Conservation (phyloP, 345 rosid genomes). For the Odontarrhena argentea region DNA sequence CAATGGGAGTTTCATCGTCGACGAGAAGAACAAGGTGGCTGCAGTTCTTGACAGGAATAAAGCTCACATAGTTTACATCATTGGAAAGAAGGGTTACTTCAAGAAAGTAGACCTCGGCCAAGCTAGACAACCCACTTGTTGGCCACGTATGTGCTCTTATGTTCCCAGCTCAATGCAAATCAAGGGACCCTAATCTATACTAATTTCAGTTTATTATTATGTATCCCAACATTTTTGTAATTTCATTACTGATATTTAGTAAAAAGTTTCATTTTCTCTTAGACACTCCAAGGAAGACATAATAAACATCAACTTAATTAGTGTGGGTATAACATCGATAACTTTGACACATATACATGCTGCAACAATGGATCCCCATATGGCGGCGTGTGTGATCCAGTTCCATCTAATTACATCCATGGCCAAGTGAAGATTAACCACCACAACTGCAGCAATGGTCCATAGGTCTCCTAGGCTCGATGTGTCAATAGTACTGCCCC, state of each 20-base stretch:
- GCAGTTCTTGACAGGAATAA: background rate
- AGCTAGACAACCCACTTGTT: background rate
- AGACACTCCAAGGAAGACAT: constrained; percentile 15
- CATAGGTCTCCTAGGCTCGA: constrained; percentile 92
- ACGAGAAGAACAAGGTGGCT: background rate
- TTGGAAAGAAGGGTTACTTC: background rate
- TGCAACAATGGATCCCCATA: constrained; percentile 95
- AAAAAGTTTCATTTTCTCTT: background rate
- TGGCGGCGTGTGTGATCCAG: constrained; percentile 83
- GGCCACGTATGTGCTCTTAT: background rate
- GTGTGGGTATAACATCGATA: constrained; percentile 68
- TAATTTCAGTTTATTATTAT: too few species aligned
- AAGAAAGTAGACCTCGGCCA: background rate
- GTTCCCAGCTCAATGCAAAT: background rate
- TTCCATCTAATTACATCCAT: constrained; percentile 92
- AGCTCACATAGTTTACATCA: background rate
- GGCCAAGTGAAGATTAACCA: constrained; percentile 88
- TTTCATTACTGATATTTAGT: constrained; percentile 2
- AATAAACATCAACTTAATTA: constrained; percentile 29
- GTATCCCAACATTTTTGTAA: too few species aligned
- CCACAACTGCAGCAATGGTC: constrained; percentile 85
- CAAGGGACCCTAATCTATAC: background rate
- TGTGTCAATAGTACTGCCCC: constrained; percentile 72
- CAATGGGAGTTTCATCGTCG: background rate
- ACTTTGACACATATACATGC: constrained; percentile 71